phyloP scores from a whole-genome alignment of 192 early-diverging fungal genomes.

The Backusella tarrabulga region DNA sequence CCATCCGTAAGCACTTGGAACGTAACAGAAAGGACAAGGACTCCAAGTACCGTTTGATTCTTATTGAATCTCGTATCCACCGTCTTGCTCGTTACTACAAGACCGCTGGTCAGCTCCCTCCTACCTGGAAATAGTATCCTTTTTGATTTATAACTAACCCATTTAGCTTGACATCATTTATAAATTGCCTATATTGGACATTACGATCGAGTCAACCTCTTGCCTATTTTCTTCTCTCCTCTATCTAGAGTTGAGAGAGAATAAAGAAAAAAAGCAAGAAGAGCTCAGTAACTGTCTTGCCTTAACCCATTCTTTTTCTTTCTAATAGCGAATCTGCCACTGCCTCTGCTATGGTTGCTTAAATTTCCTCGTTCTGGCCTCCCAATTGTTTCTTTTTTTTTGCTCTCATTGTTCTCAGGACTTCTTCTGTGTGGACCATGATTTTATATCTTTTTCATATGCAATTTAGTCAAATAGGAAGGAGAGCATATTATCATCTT shows the following conservation, averaged over 20 bases:
- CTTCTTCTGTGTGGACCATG: background rate
- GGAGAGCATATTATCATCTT: background rate
- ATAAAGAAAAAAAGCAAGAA: background rate
- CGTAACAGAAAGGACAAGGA: conserved; percentile 98
- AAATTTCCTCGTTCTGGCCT: background rate
- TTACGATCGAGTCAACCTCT: conserved; percentile 26
- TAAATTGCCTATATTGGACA: conserved; percentile 31
- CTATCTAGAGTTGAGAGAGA: background rate
- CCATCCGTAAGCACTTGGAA: conserved; percentile 99
- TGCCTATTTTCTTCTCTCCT: background rate
- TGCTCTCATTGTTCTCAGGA: background rate
- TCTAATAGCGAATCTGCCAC: conserved; percentile 48
- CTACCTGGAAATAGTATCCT: conserved; percentile 97
- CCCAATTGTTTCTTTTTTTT: too few species aligned
- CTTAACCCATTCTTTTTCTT: conserved; percentile 39
- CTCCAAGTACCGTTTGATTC: conserved; percentile 98
- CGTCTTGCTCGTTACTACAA: conserved; percentile 99
- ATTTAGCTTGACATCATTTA: background rate
- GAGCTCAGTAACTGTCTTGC: conserved; percentile 42
- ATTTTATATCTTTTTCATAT: conserved; percentile 15
- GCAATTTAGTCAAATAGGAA: background rate
- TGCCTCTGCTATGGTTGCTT: conserved; percentile 41
- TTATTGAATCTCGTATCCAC: conserved; percentile 95
- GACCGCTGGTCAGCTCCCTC: conserved; percentile 91
- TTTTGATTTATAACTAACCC: conserved; percentile 23